phyloP scores from a whole-genome alignment of 495 filamentous ascomycete genomes.

The Penicillium longicatenatum region DNA sequence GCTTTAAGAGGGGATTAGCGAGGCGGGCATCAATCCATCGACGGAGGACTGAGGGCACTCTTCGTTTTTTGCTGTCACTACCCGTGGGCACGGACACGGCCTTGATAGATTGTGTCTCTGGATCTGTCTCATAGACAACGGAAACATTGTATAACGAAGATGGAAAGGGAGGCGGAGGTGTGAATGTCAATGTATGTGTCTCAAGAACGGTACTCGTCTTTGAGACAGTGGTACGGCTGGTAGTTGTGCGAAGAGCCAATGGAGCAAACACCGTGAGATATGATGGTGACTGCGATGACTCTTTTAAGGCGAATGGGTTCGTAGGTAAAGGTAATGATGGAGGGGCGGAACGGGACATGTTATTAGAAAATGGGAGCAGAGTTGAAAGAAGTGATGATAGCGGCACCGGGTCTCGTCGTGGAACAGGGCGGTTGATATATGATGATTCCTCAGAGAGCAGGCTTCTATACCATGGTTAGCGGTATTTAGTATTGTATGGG shows the following conservation, averaged over 20 bases:
- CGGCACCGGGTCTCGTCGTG: slow-evolving; percentile 18
- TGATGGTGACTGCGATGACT: slow-evolving; percentile 28
- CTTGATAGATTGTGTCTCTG: slow-evolving; percentile 37
- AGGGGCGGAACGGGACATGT: slow-evolving; percentile 24
- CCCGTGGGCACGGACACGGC: slow-evolving; percentile 34
- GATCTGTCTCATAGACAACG: slow-evolving; percentile 43
- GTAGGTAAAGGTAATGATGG: slow-evolving; percentile 29
- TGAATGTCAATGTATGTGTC: slow-evolving; percentile 40
- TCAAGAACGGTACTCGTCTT: slow-evolving; percentile 27
- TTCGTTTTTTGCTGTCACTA: slow-evolving; percentile 24
- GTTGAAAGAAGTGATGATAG: slow-evolving; percentile 44
- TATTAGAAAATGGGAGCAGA: slow-evolving; percentile 44
- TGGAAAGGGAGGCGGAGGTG: slow-evolving; percentile 42
- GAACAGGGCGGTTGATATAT: slow-evolving; percentile 16
- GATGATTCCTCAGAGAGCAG: slow-evolving; percentile 31
- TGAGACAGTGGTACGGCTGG: slow-evolving; percentile 19
- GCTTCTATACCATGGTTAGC: slow-evolving; percentile 28
- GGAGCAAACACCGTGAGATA: slow-evolving; percentile 45
- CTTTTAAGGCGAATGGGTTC: slow-evolving; percentile 41
- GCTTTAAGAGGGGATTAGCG: slow-evolving; percentile 36
- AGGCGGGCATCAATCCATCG: slow-evolving; percentile 44
- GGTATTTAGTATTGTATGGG: not conserved
- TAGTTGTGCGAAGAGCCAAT: slow-evolving; percentile 33
- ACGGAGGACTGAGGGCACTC: slow-evolving; percentile 35
- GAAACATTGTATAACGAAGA: slow-evolving; percentile 35